phyloP scores from a whole-genome alignment of 2,329 filamentous ascomycete species.

The Aspergillus flavus region DNA sequence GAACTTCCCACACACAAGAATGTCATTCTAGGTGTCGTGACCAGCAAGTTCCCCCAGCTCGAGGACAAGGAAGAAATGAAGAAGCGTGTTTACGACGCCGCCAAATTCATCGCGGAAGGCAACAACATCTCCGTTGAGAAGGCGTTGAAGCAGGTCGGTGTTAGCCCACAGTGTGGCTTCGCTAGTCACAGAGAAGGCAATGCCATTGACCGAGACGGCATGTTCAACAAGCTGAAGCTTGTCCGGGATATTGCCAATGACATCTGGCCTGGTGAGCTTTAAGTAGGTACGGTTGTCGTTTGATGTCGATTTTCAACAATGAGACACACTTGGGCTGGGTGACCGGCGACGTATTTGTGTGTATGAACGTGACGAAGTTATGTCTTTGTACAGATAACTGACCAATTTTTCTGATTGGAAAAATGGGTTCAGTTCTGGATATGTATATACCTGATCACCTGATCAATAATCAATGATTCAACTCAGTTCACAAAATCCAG shows the following conservation, averaged over 20 bases:
- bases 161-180: conserved; percentile 74
- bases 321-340: not conserved
- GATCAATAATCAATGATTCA: not conserved
- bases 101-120: conserved; percentile 70
- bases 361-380: not conserved
- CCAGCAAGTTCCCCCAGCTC: conserved; percentile 63
- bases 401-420: not conserved
- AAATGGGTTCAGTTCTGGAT: not conserved
- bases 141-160: conserved; percentile 67
- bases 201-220: conserved; percentile 66
- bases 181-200: conserved; percentile 76
- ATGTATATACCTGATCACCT: not conserved
- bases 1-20: conserved; percentile 63
- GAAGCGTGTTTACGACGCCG: conserved; percentile 60
- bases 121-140: conserved; percentile 65
- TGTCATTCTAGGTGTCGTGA: conserved; percentile 66
- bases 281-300: conserved; percentile 6
- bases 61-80: conserved; percentile 68
- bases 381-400: not conserved
- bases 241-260: conserved; percentile 73
- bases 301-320: conserved; percentile 18
- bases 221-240: conserved; percentile 72
- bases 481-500: not conserved
- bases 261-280: conserved; percentile 65
- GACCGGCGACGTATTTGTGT: not conserved